A percentile compares a stretch with the other conserved stretches of the same genome.
Conservation (phyloP, 2,329 filamentous ascomycete species). For the Aspergillus vadensis region DNA sequence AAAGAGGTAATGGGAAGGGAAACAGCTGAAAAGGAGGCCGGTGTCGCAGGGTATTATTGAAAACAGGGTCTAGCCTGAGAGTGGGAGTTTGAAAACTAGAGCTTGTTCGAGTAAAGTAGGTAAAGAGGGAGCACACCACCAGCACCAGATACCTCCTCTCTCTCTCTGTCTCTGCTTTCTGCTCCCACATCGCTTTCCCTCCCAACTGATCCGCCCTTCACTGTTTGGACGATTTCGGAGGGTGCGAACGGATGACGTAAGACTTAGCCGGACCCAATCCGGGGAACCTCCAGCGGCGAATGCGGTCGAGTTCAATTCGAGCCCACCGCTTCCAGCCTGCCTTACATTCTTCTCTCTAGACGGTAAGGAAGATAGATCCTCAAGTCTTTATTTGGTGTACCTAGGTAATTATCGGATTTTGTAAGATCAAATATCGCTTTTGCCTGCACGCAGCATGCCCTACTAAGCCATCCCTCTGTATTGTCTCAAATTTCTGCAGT, state of each 20-base stretch:
- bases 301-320: slow-evolving; percentile 20
- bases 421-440: not conserved
- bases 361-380: no score
- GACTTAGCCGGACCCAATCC: slow-evolving; percentile 32
- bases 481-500: no score
- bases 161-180: not conserved
- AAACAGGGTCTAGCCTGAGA: not conserved
- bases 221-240: slow-evolving; percentile 14
- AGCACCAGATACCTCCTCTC: not conserved
- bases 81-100: not conserved
- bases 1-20: slow-evolving; percentile 5
- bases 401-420: not conserved
- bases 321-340: slow-evolving; percentile 9
- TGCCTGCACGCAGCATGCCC: not conserved
- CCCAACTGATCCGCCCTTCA: not conserved
- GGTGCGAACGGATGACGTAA: slow-evolving; percentile 38
- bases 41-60: slow-evolving; percentile 8
- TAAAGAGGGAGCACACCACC: not conserved
- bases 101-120: slow-evolving; percentile 1
- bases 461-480: no score
- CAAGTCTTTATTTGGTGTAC: no score
- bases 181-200: not conserved
- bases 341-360: not conserved
- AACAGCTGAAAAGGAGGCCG: slow-evolving; percentile 10
- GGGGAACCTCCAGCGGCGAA: slow-evolving; percentile 32